These are phyloP conservation scores for Theileria equi DNA, from an alignment of 169 alveolate species.

Conservation along the genomic window DNA sequence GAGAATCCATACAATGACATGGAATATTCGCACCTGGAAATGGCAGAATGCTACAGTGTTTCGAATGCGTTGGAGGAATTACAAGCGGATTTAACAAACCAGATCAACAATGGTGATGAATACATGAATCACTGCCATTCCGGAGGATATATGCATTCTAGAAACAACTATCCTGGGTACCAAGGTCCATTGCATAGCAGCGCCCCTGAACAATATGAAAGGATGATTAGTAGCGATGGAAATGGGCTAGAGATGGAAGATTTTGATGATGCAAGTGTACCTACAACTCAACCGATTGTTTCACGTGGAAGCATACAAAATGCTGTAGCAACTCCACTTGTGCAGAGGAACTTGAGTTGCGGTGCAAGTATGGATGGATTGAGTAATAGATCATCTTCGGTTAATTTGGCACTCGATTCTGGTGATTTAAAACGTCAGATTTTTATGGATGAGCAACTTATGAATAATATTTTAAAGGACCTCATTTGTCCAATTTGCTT, in stretches of 20 bases:
- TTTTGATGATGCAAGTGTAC: too few species aligned
- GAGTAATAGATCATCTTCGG: neutral
- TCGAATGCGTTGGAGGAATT: neutral
- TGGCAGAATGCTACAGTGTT: neutral
- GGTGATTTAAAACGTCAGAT: slow-evolving; percentile 46
- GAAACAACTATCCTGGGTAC: too few species aligned
- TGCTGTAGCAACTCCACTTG: too few species aligned
- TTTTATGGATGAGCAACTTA: slow-evolving; percentile 40
- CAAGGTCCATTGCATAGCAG: too few species aligned
- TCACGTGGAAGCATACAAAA: too few species aligned
- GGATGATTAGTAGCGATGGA: too few species aligned
- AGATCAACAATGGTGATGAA: slow-evolving; percentile 7
- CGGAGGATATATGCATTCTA: too few species aligned
- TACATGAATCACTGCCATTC: too few species aligned
- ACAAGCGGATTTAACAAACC: neutral
- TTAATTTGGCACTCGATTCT: slow-evolving; percentile 45
- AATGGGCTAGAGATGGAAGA: too few species aligned
- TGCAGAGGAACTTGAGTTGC: neutral
- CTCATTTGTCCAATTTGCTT: slow-evolving; percentile 86
- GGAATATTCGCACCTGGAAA: neutral
- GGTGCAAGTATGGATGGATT: neutral
- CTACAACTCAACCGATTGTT: too few species aligned
- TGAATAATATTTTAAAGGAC: slow-evolving; percentile 66
- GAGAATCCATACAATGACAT: too few species aligned
- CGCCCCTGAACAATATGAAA: too few species aligned